Conservation (phyloP, 495 filamentous ascomycete genomes). For the Podospora australis region DNA sequence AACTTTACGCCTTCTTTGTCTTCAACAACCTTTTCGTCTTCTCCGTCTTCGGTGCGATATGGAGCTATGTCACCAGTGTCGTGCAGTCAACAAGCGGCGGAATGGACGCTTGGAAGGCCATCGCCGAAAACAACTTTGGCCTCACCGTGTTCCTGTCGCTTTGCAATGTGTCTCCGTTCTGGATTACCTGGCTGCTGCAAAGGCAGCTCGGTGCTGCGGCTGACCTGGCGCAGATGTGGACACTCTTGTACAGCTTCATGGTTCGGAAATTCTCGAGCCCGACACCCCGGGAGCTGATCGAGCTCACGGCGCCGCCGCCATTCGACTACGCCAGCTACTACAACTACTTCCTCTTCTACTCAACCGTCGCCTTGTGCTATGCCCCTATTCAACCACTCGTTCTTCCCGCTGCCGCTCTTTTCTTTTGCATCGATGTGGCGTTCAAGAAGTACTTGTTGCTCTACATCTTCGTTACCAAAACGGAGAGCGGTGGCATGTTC, state of each 20-base stretch:
- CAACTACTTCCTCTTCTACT: constrained; percentile 92
- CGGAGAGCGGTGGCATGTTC: constrained; percentile 88
- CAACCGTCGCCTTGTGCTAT: constrained; percentile 83
- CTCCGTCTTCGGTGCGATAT: constrained; percentile 76
- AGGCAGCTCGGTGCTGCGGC: constrained; percentile 86
- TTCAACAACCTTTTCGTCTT: constrained; percentile 97
- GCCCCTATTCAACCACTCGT: constrained; percentile 82
- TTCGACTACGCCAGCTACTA: constrained; percentile 98
- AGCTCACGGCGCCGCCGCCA: constrained; percentile 82
- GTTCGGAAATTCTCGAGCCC: constrained; percentile 75
- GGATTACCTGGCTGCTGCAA: constrained; percentile 89
- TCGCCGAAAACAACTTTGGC: constrained; percentile 57
- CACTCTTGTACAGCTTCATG: constrained; percentile 72
- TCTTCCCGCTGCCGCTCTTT: constrained; percentile 82
- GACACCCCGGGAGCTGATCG: constrained; percentile 88
- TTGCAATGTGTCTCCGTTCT: constrained; percentile 79
- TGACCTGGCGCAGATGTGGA: constrained; percentile 80
- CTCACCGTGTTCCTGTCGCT: constrained; percentile 57
- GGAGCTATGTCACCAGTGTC: constrained; percentile 61
- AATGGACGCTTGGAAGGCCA: constrained; percentile 57
- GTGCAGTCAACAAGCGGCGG: constrained; percentile 46
- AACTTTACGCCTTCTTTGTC: constrained; percentile 93
- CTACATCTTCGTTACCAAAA: constrained; percentile 95
- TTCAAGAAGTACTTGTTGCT: constrained; percentile 93
- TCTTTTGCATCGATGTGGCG: constrained; percentile 80